These are phyloP conservation scores for Graphilbum fragrans DNA, from an alignment of 2,329 filamentous ascomycete species.

Conservation along the genomic window DNA sequence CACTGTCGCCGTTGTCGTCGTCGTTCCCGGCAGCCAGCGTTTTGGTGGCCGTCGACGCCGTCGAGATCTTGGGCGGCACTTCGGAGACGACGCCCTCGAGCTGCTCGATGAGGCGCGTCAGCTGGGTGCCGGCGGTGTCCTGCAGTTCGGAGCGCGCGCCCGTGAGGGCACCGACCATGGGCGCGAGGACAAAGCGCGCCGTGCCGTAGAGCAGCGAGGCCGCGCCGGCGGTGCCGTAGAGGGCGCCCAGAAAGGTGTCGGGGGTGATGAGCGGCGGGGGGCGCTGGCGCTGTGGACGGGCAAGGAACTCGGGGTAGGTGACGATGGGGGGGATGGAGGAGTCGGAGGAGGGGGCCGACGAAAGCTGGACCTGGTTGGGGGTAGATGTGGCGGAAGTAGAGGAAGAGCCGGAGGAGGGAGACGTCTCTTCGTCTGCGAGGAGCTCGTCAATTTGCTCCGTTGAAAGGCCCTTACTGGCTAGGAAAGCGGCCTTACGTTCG, in stretches of 20 bases:
- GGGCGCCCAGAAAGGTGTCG: constrained; percentile 42
- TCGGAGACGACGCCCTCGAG: constrained; percentile 49
- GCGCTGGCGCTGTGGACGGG: constrained; percentile 35
- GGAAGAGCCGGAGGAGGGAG: too few species aligned
- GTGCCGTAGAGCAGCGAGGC: constrained; percentile 59
- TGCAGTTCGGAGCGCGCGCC: constrained; percentile 41
- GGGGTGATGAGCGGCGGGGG: constrained; percentile 52
- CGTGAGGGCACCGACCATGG: constrained; percentile 41
- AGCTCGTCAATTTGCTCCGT: constrained; percentile 56
- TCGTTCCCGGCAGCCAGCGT: constrained; percentile 7
- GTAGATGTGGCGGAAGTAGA: background rate
- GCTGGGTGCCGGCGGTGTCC: constrained; percentile 31
- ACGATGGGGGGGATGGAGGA: constrained; percentile 41
- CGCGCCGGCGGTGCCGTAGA: constrained; percentile 44
- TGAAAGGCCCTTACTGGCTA: constrained; percentile 63
- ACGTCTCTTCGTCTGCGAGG: constrained; percentile 24
- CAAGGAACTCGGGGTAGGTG: constrained; percentile 59
- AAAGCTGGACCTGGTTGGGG: constrained; percentile 57
- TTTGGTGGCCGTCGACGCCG: background rate
- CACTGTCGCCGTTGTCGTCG: constrained; percentile 5
- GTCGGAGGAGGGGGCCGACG: constrained; percentile 28
- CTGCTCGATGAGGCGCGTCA: constrained; percentile 32
- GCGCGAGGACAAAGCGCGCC: constrained; percentile 55
- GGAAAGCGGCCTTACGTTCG: constrained; percentile 64
- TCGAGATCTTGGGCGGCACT: constrained; percentile 27